These are phyloP conservation scores for Cytospora schulzeri DNA, from an alignment of 2,329 filamentous ascomycete genomes.

Conservation along the genomic window DNA sequence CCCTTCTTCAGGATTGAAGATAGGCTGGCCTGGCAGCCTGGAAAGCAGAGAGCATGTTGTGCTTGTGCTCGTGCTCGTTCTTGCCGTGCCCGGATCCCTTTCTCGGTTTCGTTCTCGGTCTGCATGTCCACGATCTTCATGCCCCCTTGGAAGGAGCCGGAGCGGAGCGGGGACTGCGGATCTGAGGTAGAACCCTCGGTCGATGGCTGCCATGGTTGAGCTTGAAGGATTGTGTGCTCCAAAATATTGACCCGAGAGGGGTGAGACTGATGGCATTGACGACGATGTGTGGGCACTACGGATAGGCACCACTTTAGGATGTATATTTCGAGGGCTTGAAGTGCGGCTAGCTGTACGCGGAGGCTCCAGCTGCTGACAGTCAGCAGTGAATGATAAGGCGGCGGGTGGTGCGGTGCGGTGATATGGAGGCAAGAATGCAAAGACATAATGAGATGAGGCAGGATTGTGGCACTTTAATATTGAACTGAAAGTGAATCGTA, in stretches of 20 bases:
- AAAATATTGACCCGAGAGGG: not conserved
- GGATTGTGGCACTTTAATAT: not conserved
- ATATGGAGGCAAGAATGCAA: not conserved
- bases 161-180: conserved; percentile 15
- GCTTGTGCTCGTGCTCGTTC: not conserved
- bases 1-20: conserved; percentile 14
- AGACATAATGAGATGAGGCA: not conserved
- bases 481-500: not conserved
- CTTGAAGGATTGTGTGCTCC: not conserved
- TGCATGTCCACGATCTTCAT: not conserved
- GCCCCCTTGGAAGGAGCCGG: conserved; percentile 10
- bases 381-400: too few species aligned
- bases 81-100: not conserved
- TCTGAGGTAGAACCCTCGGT: conserved; percentile 4
- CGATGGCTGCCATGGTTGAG: conserved; percentile 1
- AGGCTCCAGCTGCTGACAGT: too few species aligned
- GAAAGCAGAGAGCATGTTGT: conserved; percentile 12
- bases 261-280: not conserved
- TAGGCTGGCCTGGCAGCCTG: conserved; percentile 17
- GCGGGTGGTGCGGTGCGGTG: too few species aligned
- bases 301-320: not conserved
- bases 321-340: not conserved
- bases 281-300: not conserved
- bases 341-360: too few species aligned
- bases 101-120: conserved; percentile 1